Evolutionary conservation across 441 rosid genomes (phyloP).

Genomic region (Corymbia calophylla): DNA sequence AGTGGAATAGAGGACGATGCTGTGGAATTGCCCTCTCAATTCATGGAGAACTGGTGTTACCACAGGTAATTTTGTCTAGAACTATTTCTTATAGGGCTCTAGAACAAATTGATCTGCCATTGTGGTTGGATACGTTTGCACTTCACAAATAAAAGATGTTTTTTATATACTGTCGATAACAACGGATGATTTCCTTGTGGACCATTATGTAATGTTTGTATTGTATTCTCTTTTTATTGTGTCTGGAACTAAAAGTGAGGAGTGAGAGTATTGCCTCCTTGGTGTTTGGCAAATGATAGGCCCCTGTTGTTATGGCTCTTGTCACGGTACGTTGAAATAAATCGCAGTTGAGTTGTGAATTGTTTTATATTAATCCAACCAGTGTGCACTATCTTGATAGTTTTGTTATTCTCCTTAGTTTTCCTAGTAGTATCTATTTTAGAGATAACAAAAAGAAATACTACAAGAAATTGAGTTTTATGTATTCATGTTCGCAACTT

Average conservation of each 20-base stretch:
- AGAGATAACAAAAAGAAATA: neutral
- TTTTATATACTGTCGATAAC: neutral
- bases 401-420: neutral
- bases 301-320: neutral
- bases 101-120: neutral
- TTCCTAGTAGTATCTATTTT: neutral
- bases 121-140: neutral
- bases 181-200: neutral
- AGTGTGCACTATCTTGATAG: neutral
- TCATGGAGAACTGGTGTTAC: constrained; percentile 99
- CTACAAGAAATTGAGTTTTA: neutral
- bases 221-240: neutral
- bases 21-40: constrained; percentile 86
- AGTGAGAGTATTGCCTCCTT: neutral
- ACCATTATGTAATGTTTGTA: neutral
- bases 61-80: constrained; percentile 47
- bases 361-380: neutral
- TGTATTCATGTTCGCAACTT: neutral
- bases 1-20: constrained; percentile 92
- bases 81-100: neutral
- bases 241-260: neutral
- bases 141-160: neutral
- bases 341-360: neutral
- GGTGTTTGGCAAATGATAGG: neutral
- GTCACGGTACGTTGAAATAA: neutral